Conservation (phyloP, 2,329 filamentous ascomycete species). For the Aspergillus melleus region DNA sequence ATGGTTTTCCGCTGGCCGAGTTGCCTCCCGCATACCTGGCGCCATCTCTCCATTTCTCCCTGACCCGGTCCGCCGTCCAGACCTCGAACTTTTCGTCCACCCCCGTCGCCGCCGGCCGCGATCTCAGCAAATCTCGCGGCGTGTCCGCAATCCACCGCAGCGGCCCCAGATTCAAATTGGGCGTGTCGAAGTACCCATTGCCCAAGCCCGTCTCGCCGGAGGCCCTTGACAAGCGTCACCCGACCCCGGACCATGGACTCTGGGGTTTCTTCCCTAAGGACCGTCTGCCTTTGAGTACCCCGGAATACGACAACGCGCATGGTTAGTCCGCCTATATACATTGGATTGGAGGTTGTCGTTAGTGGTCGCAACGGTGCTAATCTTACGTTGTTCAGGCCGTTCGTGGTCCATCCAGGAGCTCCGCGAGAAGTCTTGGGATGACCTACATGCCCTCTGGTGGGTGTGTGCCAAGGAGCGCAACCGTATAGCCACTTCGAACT, state of each 20-base stretch:
- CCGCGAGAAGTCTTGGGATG: constrained; percentile 86
- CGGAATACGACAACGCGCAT: constrained; percentile 68
- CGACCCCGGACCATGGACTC: constrained; percentile 77
- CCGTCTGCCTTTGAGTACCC: constrained; percentile 67
- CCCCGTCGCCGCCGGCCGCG: constrained; percentile 56
- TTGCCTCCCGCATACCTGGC: constrained; percentile 47
- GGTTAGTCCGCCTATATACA: constrained; percentile 48
- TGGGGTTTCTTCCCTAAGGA: constrained; percentile 86
- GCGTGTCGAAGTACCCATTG: constrained; percentile 69
- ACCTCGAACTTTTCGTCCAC: constrained; percentile 55
- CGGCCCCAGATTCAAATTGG: constrained; percentile 72
- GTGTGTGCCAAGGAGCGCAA: constrained; percentile 89
- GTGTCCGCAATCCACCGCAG: constrained; percentile 78
- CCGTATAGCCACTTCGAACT: constrained; percentile 73
- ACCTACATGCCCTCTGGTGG: constrained; percentile 93
- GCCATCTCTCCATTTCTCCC: constrained; percentile 40
- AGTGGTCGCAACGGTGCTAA: constrained; percentile 9
- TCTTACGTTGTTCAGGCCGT: constrained; percentile 54
- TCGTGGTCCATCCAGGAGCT: constrained; percentile 85
- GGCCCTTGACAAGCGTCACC: constrained; percentile 48
- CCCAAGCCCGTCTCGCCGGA: constrained; percentile 68
- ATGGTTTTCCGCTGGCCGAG: constrained; percentile 35
- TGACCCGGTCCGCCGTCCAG: constrained; percentile 32
- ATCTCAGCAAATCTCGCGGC: constrained; percentile 77
- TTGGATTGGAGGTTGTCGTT: not conserved